Base-by-base conservation (phyloP, 352 stramenopile genomes). In the Pythium rishiriense region DNA sequence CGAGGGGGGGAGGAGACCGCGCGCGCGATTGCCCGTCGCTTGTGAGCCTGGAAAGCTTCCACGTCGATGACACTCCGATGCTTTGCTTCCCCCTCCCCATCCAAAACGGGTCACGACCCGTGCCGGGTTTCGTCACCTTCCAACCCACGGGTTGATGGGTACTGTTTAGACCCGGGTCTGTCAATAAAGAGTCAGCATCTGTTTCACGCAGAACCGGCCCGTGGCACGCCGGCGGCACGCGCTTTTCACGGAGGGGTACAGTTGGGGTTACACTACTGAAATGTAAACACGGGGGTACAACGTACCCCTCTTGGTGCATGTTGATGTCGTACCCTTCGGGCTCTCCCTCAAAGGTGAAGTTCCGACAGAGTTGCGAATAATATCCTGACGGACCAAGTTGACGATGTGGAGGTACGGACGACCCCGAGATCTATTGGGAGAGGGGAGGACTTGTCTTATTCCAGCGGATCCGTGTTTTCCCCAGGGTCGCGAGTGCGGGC, bases 1-100 rank as follows among this genome's bases (percentile, higher is more conserved):
- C 21, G 22, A 31, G 48, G 7, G 24, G 14, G 26, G 26, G 31
- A 3, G 14, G 19, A 22, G 19, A n/a, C n/a, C 9, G 55, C 24
- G 12, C 24, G 14, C 24, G 25, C 54, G 55, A 62, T 15, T n/a
- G 12, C 31, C 17, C 4, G 31, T 26, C 24, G 29, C 29, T 62
- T 62, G 21, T 12, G 25, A 28, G 24, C 53, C 55, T 53, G 31
- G 46, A 47, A 41, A 26, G 55, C 64, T 63, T 71, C 64, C 64
- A 71, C 64, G 64, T 71, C 58, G 64, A 66, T 71, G 63, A 66
- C 48, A 56, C 48, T 62, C 35, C 21, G 19, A 12, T 10, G 2
- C 6, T 4, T 21, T 50, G 10, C 57, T 47, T 47, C 57, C 48
- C 37, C 57, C 37, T 53, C 41, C 45, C 41, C 41, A 11, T 6